Percentiles rank a stretch among this genome's conserved stretches.
Evolutionary conservation across 1,139 yeast species (phyloP).

Genomic region (Taphrina betulina): DNA sequence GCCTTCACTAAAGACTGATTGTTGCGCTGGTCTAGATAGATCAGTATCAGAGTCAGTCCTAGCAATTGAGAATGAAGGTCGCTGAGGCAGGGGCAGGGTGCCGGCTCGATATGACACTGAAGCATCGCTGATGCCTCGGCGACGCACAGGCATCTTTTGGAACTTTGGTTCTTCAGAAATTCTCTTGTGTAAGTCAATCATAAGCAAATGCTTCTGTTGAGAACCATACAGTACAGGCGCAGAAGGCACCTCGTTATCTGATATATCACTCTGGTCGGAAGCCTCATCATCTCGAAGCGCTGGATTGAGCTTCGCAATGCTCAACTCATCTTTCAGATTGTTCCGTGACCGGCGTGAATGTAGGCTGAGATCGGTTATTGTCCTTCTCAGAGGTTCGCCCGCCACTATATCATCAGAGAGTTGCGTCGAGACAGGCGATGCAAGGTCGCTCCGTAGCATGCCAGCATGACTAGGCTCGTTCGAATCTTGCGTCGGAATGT

Average conservation of each 20-base stretch:
- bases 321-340: conserved; percentile 10
- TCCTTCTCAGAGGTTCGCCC: conserved; percentile 4
- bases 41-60: conserved; percentile 19
- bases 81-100: conserved; percentile 1
- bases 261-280: conserved; percentile 28
- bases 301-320: conserved; percentile 6
- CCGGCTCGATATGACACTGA: conserved; percentile 10
- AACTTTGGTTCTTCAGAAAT: conserved; percentile 24
- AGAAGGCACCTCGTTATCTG: conserved; percentile 14
- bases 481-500: conserved; percentile 20
- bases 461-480: not conserved
- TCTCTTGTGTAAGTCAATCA: conserved; percentile 21
- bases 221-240: not conserved
- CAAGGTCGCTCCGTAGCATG: not conserved
- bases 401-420: conserved; percentile 1
- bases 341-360: conserved; percentile 3
- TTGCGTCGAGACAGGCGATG: conserved; percentile 5
- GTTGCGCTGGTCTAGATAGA: conserved; percentile 7
- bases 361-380: conserved; percentile 15
- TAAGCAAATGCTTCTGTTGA: conserved; percentile 21
- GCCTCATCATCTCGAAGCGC: conserved; percentile 24
- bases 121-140: conserved; percentile 31
- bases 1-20: conserved; percentile 18
- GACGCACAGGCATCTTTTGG: conserved; percentile 13
- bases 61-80: conserved; percentile 9